phyloP scores from a whole-genome alignment of 257 asterid species.

The Nicotiana paniculata region DNA sequence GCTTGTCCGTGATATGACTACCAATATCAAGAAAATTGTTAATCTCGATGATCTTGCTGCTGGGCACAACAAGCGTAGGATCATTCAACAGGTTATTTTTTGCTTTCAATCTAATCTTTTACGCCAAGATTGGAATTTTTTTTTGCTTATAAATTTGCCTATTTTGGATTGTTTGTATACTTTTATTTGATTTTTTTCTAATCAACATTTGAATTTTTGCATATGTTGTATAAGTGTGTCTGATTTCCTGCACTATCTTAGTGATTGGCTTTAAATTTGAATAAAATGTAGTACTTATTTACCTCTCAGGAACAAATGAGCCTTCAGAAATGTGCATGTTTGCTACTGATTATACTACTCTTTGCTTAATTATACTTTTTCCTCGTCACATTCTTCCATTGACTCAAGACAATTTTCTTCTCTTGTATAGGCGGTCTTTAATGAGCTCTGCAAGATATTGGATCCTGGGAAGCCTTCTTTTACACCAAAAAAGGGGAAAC shows the following conservation, averaged over 20 bases:
- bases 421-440: conserved; percentile 61
- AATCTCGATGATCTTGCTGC: conserved; percentile 89
- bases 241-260: not conserved
- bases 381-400: not conserved
- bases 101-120: not conserved
- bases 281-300: no score
- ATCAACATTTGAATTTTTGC: not conserved
- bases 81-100: conserved; percentile 55
- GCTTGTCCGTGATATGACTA: conserved; percentile 75
- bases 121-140: not conserved
- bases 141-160: not conserved
- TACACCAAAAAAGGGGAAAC: conserved; percentile 76
- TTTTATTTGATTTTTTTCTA: not conserved
- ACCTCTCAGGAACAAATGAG: not conserved
- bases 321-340: not conserved
- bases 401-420: not conserved
- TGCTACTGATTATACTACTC: not conserved
- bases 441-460: conserved; percentile 85
- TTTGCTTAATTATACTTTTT: no score
- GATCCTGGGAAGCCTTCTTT: conserved; percentile 95
- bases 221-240: no score
- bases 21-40: conserved; percentile 71
- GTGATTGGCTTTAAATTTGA: not conserved
- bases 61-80: conserved; percentile 80
- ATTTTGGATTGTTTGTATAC: not conserved